Conservation (phyloP, 441 rosid species). For the Dalechampia spathulata region DNA sequence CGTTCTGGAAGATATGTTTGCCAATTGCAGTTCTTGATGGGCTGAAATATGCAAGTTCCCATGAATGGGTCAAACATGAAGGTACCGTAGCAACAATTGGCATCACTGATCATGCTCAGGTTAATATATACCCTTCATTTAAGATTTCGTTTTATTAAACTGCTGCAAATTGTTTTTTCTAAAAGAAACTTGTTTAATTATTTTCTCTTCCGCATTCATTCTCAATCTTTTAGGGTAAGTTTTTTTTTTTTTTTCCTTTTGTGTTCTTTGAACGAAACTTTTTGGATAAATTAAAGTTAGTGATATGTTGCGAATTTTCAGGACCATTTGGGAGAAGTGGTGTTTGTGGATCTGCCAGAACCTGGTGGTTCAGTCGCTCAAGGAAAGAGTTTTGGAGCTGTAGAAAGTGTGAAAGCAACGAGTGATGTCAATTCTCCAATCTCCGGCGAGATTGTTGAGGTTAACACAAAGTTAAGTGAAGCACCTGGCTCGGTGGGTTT, state of each 20-base stretch:
- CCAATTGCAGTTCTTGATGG: constrained; percentile 68
- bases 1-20: neutral
- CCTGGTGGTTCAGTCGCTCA: constrained; percentile 37
- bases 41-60: constrained; percentile 79
- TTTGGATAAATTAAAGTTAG: no score
- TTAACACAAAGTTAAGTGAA: constrained; percentile 63
- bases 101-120: constrained; percentile 97
- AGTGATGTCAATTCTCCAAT: constrained; percentile 84
- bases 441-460: constrained; percentile 79
- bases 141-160: no score
- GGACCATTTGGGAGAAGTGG: constrained; percentile 95
- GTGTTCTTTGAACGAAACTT: no score
- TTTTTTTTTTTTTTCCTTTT: no score
- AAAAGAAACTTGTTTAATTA: no score
- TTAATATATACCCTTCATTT: constrained; percentile 11
- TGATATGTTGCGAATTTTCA: constrained; percentile 8
- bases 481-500: constrained; percentile 69
- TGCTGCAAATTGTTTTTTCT: no score
- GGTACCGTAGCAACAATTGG: constrained; percentile 82
- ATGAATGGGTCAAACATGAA: constrained; percentile 94
- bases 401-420: constrained; percentile 95
- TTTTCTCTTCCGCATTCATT: no score
- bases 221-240: no score
- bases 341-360: constrained; percentile 87
- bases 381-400: constrained; percentile 78